phyloP scores from a whole-genome alignment of 108 stramenopile genomes.

The Schizochytrium sp. region DNA sequence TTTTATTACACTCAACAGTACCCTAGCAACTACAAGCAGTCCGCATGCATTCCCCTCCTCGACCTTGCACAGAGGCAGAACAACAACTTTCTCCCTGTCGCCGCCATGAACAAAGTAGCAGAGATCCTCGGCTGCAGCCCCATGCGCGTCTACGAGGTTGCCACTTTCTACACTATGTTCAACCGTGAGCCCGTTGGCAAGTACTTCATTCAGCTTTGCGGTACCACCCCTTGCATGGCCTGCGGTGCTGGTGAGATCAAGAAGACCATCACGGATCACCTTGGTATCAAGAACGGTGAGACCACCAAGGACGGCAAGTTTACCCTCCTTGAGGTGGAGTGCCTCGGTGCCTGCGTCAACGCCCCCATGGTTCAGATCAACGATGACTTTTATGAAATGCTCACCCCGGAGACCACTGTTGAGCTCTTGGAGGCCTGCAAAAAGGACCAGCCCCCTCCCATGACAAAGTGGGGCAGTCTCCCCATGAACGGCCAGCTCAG shows the following conservation, averaged over 20 bases:
- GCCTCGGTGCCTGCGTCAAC: constrained; percentile 99
- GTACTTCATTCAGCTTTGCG: constrained; percentile 99
- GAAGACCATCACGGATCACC: constrained; percentile 93
- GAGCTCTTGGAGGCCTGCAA: constrained; percentile 95
- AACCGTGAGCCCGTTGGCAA: constrained; percentile 99
- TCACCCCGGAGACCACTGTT: constrained; percentile 92
- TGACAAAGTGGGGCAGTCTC: constrained; percentile 98
- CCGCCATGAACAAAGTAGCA: constrained; percentile 99
- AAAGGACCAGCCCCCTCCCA: constrained; percentile 84
- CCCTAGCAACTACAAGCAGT: constrained; percentile 97
- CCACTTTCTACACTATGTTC: constrained; percentile 99
- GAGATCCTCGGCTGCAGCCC: constrained; percentile 85
- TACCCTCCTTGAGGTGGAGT: constrained; percentile 98
- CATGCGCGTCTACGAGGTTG: constrained; percentile 97
- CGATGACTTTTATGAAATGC: constrained; percentile 98
- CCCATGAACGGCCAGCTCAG: constrained; percentile 99
- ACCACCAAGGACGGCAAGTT: constrained; percentile 96
- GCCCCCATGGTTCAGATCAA: constrained; percentile 99
- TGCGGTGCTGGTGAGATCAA: constrained; percentile 98
- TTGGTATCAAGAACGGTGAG: constrained; percentile 95
- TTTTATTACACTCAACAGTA: constrained; percentile 82
- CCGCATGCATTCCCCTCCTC: constrained; percentile 78
- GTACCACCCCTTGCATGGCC: constrained; percentile 99
- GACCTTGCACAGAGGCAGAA: constrained; percentile 96
- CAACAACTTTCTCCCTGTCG: constrained; percentile 97